Conservation (phyloP, 345 rosid genomes). For the Turnera subulata region DNA sequence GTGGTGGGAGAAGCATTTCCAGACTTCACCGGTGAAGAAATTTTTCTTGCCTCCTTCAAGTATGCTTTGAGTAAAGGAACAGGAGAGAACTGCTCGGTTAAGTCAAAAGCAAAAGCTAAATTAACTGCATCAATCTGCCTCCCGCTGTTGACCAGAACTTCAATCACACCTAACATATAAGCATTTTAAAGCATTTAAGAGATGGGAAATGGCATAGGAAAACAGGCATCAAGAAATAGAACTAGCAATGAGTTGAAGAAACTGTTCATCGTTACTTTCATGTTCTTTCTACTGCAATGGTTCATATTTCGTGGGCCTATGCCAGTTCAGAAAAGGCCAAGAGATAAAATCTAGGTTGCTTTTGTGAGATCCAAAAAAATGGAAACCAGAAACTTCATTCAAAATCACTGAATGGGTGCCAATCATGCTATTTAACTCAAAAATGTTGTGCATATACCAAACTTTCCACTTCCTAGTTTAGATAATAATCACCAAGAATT, state of each 20-base stretch:
- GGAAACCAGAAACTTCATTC: too few relatives aligned
- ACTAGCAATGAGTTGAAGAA: too few relatives aligned
- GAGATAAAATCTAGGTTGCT: too few relatives aligned
- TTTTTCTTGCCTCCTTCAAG: conserved; percentile 74
- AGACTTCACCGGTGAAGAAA: conserved; percentile 56
- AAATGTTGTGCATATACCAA: too few relatives aligned
- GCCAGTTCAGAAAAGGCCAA: too few relatives aligned
- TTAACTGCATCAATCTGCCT: conserved; percentile 97
- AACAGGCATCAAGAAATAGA: conserved; percentile 6
- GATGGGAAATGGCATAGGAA: not conserved
- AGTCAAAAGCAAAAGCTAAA: conserved; percentile 92
- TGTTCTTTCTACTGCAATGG: not conserved
- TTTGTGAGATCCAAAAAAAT: too few relatives aligned
- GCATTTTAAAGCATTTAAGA: not conserved
- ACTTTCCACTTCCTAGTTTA: not conserved
- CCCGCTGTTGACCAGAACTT: conserved; percentile 75
- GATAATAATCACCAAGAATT: not conserved
- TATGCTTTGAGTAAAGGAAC: conserved; percentile 76
- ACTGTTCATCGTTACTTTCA: not conserved
- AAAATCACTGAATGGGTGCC: too few relatives aligned
- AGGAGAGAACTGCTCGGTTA: conserved; percentile 75
- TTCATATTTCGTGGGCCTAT: not conserved
- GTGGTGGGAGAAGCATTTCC: conserved; percentile 50
- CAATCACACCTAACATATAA: conserved; percentile 58
- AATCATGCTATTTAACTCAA: too few relatives aligned